Base-by-base conservation (phyloP, 2,329 filamentous ascomycete species). In the Aspergillus nomiae region DNA sequence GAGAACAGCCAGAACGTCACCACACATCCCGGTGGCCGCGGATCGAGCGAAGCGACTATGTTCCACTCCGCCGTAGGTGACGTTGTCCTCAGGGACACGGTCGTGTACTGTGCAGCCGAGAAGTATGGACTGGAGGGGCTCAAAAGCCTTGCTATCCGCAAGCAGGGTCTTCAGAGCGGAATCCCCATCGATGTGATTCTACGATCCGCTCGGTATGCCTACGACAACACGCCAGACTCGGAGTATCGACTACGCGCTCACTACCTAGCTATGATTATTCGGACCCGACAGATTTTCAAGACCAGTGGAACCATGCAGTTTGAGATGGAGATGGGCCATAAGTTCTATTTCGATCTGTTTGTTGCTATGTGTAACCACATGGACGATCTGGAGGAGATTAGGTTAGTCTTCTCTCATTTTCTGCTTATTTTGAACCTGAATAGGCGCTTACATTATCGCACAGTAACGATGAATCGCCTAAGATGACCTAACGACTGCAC, bases 331-430 rank as follows among this genome's bases (percentile, higher is more conserved):
- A 89, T 89, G 80, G 93, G 94, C 79, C 93, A 88, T 82, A 94
- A 94, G 86, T 86, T 97, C 83, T 97, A 95, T 86, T 98, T 98
- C 83, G 94, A 97, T 86, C 85, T 98, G 81, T 98, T 97, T 80
- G 94, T 97, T 77, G 94, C 94, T 74, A 92, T 97, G 90, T 96
- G 92, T 86, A 97, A 97, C 83, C 94, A 97, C 84, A 90, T 97
- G 76, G 94, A 97, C 86, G 94, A 97, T 81, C 89, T 97, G 82
- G 90, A 92, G 82, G 92, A 95, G 78, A 89, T 92, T 80, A 90
- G 87, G 87, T 90, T 89, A 78, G 86, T 63, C 38, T 63, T 43
- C 63, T 60, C 68, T 65, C n/a, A 7, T 64, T 64, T 34, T 16
- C 9, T 12, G 4, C 46, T 55, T 50, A 28, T 10, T 28, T 50